Conservation (phyloP, 192 early-diverging fungal species). For the Entrophospora sp. region DNA sequence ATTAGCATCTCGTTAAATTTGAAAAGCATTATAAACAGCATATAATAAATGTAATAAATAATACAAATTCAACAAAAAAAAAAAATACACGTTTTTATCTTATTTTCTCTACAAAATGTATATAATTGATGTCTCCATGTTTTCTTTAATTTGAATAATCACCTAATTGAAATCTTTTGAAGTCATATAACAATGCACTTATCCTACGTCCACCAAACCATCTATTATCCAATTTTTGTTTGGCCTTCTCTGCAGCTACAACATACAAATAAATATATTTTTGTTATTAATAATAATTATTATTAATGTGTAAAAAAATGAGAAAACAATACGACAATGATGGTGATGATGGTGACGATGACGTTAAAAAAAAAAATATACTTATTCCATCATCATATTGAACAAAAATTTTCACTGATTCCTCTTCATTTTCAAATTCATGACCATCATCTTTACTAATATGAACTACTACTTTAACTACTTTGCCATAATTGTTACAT, state of each 20-base stretch:
- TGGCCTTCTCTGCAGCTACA: constrained; percentile 50
- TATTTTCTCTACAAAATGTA: too few relatives aligned
- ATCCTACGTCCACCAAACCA: constrained; percentile 79
- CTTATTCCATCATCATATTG: constrained; percentile 50
- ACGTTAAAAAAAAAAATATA: constrained; percentile 18
- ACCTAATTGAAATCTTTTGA: constrained; percentile 38
- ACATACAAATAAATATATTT: background rate
- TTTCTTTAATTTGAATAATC: constrained; percentile 17
- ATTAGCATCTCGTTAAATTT: too few relatives aligned
- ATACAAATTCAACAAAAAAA: background rate
- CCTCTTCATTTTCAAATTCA: constrained; percentile 33
- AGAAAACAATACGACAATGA: background rate
- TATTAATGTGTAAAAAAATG: background rate
- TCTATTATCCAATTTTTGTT: constrained; percentile 61
- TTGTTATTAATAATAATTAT: background rate
- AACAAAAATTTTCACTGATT: constrained; percentile 68
- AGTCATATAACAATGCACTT: constrained; percentile 50
- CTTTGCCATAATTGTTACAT: constrained; percentile 69
- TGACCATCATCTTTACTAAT: constrained; percentile 30
- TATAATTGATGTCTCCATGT: too few relatives aligned
- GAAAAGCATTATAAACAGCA: too few relatives aligned
- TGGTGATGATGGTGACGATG: too few relatives aligned
- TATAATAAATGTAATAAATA: too few relatives aligned
- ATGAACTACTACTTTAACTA: constrained; percentile 57
- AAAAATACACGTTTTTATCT: background rate